phyloP scores from a whole-genome alignment of 805 yeast species.

The Lachancea meyersii region DNA sequence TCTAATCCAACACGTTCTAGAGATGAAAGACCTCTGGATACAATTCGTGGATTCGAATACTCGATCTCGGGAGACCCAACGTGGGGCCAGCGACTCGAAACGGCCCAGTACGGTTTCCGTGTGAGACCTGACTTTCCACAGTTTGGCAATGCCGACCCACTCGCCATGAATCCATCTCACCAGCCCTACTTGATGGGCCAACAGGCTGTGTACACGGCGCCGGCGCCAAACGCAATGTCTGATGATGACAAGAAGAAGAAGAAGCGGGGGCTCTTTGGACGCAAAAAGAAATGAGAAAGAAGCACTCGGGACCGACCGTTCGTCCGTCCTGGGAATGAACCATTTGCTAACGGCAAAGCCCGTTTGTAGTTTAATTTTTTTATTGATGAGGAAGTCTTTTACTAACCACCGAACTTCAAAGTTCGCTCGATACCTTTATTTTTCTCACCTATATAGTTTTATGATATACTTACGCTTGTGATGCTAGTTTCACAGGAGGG shows the following conservation, averaged over 20 bases:
- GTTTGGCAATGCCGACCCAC: constrained; percentile 31
- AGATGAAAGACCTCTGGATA: constrained; percentile 95
- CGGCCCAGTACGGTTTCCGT: constrained; percentile 75
- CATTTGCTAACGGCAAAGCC: no score
- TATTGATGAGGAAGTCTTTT: no score
- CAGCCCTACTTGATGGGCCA: constrained; percentile 32
- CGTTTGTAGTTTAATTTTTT: no score
- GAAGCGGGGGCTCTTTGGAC: constrained; percentile 77
- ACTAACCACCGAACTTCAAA: no score
- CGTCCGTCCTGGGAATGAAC: no score
- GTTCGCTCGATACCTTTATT: neutral
- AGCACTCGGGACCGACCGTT: neutral
- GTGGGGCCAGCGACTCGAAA: constrained; percentile 76
- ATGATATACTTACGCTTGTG: neutral
- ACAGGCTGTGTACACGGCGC: constrained; percentile 58
- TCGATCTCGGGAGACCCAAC: constrained; percentile 74
- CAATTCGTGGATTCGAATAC: constrained; percentile 88
- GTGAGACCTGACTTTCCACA: constrained; percentile 65
- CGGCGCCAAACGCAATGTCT: constrained; percentile 30
- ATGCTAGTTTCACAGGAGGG: no score
- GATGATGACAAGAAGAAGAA: constrained; percentile 48
- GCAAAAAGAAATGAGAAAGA: constrained; percentile 42
- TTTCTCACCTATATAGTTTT: neutral
- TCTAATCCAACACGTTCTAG: constrained; percentile 91
- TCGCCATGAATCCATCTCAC: constrained; percentile 29